Evolutionary conservation across 371 early-diverging fungal genomes (phyloP).

Genomic region (Rhizopus sp.): DNA sequence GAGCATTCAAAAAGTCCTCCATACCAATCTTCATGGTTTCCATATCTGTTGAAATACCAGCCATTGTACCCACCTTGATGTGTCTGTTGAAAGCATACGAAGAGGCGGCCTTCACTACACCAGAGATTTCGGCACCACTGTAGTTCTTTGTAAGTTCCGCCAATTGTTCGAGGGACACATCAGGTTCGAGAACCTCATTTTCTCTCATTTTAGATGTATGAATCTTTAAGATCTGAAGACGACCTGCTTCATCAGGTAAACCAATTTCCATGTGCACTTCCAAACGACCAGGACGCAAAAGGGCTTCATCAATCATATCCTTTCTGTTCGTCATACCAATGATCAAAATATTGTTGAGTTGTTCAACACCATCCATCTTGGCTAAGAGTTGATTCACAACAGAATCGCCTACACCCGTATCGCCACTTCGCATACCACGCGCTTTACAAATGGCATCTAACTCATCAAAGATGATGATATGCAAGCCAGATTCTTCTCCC

Average conservation of each 20-base stretch:
- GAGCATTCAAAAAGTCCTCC: constrained; percentile 93
- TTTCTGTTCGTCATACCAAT: constrained; percentile 99
- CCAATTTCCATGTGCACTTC: constrained; percentile 98
- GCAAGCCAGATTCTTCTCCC: constrained; percentile 93
- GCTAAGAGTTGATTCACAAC: constrained; percentile 99
- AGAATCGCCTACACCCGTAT: constrained; percentile 98
- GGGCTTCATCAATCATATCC: constrained; percentile 98
- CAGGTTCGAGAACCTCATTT: constrained; percentile 83
- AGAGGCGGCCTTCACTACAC: constrained; percentile 98
- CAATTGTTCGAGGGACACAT: constrained; percentile 91
- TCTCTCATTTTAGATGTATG: constrained; percentile 90
- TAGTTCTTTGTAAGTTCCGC: constrained; percentile 98
- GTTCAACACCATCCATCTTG: constrained; percentile 99
- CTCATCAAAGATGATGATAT: constrained; percentile 99
- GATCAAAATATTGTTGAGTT: constrained; percentile 94
- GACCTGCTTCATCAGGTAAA: constrained; percentile 90
- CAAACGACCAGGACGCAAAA: constrained; percentile 96
- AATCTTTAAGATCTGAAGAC: constrained; percentile 93
- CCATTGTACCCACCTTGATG: constrained; percentile 87
- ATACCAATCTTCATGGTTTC: constrained; percentile 89
- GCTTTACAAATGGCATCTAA: constrained; percentile 99
- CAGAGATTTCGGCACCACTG: constrained; percentile 99
- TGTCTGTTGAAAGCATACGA: constrained; percentile 99
- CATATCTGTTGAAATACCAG: constrained; percentile 78
- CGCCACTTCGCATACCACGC: constrained; percentile 92